Conservation (phyloP, 1,284 basidiomycete genomes). For the Cystobasidium slooffiae region DNA sequence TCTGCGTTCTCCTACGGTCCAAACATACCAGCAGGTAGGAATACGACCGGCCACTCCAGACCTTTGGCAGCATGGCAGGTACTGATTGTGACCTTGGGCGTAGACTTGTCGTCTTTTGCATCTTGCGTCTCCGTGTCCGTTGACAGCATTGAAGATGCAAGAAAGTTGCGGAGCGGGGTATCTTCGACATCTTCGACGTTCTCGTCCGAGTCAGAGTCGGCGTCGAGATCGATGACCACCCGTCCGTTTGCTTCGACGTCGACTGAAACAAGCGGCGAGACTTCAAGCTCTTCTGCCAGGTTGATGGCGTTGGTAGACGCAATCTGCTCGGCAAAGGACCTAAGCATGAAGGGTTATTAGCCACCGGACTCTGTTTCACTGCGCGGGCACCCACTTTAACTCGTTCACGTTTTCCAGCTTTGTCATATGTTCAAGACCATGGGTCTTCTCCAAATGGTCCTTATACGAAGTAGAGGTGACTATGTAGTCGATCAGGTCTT, state of each 20-base stretch:
- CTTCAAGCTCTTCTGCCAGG: background rate
- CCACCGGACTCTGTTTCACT: too few species aligned
- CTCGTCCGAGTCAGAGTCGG: conserved; percentile 14
- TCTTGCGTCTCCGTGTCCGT: conserved; percentile 73
- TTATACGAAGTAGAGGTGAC: conserved; percentile 70
- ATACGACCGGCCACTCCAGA: conserved; percentile 86
- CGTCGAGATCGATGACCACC: conserved; percentile 29
- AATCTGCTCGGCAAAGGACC: conserved; percentile 39
- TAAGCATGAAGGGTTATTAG: background rate
- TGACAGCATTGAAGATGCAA: conserved; percentile 82
- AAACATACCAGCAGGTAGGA: conserved; percentile 69
- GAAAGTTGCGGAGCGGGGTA: conserved; percentile 75
- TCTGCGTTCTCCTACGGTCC: background rate
- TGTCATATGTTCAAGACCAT: conserved; percentile 70
- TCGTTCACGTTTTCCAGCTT: conserved; percentile 88
- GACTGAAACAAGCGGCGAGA: too few species aligned
- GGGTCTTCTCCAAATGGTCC: conserved; percentile 70
- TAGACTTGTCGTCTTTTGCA: conserved; percentile 61
- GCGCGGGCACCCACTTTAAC: conserved; percentile 59
- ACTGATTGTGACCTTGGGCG: conserved; percentile 76
- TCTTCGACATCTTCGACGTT: conserved; percentile 44
- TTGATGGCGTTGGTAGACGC: background rate
- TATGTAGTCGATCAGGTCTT: conserved; percentile 68
- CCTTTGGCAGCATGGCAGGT: conserved; percentile 92
- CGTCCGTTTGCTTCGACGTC: background rate